Conservation (phyloP, 2,329 filamentous ascomycete genomes). For the Diplodia intermedia region DNA sequence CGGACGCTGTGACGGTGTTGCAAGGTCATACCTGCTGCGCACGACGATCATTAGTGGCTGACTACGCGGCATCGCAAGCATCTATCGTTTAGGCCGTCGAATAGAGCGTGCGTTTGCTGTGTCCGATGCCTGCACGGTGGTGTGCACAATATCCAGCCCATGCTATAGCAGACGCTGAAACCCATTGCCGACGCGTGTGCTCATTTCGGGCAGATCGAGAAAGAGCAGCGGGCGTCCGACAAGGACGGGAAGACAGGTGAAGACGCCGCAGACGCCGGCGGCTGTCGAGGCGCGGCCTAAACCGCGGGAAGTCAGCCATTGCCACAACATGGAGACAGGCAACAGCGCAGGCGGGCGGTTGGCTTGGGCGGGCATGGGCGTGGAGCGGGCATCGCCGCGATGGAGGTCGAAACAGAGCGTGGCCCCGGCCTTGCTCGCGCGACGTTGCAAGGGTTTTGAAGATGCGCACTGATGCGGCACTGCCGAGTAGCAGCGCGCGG, state of each 20-base stretch:
- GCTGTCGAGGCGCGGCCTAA: slow-evolving; percentile 1
- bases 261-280: slow-evolving; percentile 10
- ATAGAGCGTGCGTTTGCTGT: slow-evolving; percentile 14
- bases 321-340: slow-evolving; percentile 6
- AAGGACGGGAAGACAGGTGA: neutral
- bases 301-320: slow-evolving; percentile 20
- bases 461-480: slow-evolving; percentile 29
- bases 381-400: slow-evolving; percentile 14
- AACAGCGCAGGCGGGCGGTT: slow-evolving; percentile 1
- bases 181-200: slow-evolving; percentile 24
- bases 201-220: slow-evolving; percentile 20
- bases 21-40: slow-evolving; percentile 13
- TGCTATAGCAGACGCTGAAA: slow-evolving; percentile 28
- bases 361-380: neutral
- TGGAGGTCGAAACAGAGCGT: slow-evolving; percentile 29
- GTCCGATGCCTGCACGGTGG: slow-evolving; percentile 3
- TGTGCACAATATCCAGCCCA: slow-evolving; percentile 6
- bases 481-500: slow-evolving; percentile 10
- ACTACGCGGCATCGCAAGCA: neutral
- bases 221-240: slow-evolving; percentile 9
- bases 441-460: slow-evolving; percentile 31
- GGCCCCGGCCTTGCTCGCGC: slow-evolving; percentile 25
- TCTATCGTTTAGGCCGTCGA: neutral
- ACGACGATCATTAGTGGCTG: slow-evolving; percentile 9
- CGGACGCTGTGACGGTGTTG: slow-evolving; percentile 9